Conservation (phyloP, 2,329 filamentous ascomycete genomes). For the Sporothrix pallida region DNA sequence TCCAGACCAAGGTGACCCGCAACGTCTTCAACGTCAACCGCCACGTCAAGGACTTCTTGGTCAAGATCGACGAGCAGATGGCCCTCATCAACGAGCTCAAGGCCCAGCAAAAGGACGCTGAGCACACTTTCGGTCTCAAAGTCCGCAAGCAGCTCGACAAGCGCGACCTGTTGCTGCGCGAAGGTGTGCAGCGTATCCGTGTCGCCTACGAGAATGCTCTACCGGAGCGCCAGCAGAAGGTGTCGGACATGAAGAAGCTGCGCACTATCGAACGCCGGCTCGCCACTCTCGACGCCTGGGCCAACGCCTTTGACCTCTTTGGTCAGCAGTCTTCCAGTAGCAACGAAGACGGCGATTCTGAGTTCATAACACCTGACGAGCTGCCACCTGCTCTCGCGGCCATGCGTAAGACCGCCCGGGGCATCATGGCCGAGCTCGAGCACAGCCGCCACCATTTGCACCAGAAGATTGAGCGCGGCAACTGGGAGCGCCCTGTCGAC, state of each 20-base stretch:
- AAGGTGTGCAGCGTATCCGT: slow-evolving; percentile 80
- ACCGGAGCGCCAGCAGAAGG: slow-evolving; percentile 77
- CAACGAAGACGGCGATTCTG: slow-evolving; percentile 68
- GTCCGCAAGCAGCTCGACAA: slow-evolving; percentile 91
- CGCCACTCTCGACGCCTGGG: slow-evolving; percentile 85
- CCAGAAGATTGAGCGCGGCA: slow-evolving; percentile 77
- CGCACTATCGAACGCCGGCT: slow-evolving; percentile 85
- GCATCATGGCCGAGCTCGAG: slow-evolving; percentile 87
- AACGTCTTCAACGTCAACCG: slow-evolving; percentile 99
- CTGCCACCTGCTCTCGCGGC: slow-evolving; percentile 72
- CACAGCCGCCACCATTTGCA: slow-evolving; percentile 89
- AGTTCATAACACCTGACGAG: slow-evolving; percentile 40
- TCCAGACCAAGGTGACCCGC: slow-evolving; percentile 98
- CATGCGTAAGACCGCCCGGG: slow-evolving; percentile 86
- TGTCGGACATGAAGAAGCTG: slow-evolving; percentile 78
- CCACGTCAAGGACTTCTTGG: slow-evolving; percentile 97
- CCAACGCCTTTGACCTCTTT: slow-evolving; percentile 80
- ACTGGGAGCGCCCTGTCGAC: slow-evolving; percentile 88
- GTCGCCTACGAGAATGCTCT: slow-evolving; percentile 82
- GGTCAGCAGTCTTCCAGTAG: slow-evolving; percentile 68
- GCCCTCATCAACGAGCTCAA: slow-evolving; percentile 95
- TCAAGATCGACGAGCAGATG: slow-evolving; percentile 99
- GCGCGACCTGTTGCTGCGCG: slow-evolving; percentile 73
- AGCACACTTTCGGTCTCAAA: slow-evolving; percentile 80
- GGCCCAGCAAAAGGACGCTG: slow-evolving; percentile 88